Percentiles rank a stretch among this genome's conserved stretches.
Conservation (phyloP, 2,329 filamentous ascomycete species). For the Geosmithia flava region DNA sequence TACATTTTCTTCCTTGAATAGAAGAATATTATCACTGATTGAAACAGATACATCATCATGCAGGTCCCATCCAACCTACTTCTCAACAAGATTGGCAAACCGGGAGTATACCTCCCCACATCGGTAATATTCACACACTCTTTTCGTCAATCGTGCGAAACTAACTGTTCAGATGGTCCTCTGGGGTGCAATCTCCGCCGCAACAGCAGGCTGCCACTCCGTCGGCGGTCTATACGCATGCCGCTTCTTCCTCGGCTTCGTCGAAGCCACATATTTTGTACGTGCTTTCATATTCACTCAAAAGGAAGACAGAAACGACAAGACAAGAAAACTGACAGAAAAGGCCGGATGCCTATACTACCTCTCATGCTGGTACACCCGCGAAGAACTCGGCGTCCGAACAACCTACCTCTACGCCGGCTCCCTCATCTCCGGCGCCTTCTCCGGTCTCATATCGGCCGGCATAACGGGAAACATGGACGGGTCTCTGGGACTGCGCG, state of each 20-base stretch:
- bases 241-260: constrained; percentile 24
- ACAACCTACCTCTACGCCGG: constrained; percentile 57
- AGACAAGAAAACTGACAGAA: neutral
- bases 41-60: constrained; percentile 31
- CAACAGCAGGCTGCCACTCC: constrained; percentile 18
- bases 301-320: too few relatives aligned
- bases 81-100: constrained; percentile 37
- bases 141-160: neutral
- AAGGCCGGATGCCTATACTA: constrained; percentile 50
- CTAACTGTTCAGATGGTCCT: constrained; percentile 26
- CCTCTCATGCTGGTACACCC: constrained; percentile 55
- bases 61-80: constrained; percentile 38
- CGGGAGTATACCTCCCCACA: constrained; percentile 28
- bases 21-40: neutral
- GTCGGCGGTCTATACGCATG: constrained; percentile 19
- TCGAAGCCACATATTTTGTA: constrained; percentile 29
- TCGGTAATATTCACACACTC: constrained; percentile 20
- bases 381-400: constrained; percentile 53
- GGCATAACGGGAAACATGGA: constrained; percentile 58
- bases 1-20: too few relatives aligned
- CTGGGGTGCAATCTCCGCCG: constrained; percentile 33
- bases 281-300: constrained; percentile 5
- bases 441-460: constrained; percentile 52
- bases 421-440: constrained; percentile 57
- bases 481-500: constrained; percentile 41